phyloP scores from a whole-genome alignment of 2,329 filamentous ascomycete genomes.

The Colletotrichum costaricense region DNA sequence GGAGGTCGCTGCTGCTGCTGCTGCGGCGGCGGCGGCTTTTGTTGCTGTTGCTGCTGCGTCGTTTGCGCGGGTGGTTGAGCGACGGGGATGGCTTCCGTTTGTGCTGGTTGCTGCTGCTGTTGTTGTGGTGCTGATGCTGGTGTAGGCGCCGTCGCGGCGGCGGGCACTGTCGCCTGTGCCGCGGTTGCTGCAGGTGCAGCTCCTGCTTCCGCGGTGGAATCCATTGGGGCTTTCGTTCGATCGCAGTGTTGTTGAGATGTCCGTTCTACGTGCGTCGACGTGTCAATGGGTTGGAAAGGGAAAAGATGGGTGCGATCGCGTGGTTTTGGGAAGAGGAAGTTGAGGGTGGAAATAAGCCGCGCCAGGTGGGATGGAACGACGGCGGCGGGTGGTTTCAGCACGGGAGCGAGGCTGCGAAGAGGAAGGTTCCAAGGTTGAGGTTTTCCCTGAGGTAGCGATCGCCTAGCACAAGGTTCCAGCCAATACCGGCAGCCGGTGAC shows the following conservation, averaged over 20 bases:
- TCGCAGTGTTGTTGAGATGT: background rate
- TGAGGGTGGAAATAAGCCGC: conserved; percentile 17
- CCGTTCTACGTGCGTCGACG: background rate
- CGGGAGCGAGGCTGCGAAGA: conserved; percentile 28
- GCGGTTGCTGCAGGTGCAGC: conserved; percentile 22
- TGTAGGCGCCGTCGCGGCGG: conserved; percentile 1
- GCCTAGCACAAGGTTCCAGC: conserved; percentile 22
- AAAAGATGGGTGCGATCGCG: background rate
- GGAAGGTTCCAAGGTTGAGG: conserved; percentile 30
- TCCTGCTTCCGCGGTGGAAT: conserved; percentile 26
- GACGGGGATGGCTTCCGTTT: conserved; percentile 10
- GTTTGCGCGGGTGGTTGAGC: conserved; percentile 29
- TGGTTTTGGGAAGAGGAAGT: background rate
- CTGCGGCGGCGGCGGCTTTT: background rate
- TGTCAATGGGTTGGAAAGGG: background rate
- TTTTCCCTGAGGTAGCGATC: conserved; percentile 29
- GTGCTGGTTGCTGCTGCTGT: conserved; percentile 16
- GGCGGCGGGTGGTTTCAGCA: conserved; percentile 31
- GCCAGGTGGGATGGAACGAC: conserved; percentile 25
- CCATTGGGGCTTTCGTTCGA: conserved; percentile 20
- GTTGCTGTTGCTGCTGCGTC: conserved; percentile 31
- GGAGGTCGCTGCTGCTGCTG: conserved; percentile 35
- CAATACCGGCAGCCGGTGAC: conserved; percentile 35
- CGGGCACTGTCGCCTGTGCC: conserved; percentile 16
- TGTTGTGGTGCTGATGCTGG: background rate